Base-by-base conservation (phyloP, 192 early-diverging fungal species). In the Kappamyces sp. region DNA sequence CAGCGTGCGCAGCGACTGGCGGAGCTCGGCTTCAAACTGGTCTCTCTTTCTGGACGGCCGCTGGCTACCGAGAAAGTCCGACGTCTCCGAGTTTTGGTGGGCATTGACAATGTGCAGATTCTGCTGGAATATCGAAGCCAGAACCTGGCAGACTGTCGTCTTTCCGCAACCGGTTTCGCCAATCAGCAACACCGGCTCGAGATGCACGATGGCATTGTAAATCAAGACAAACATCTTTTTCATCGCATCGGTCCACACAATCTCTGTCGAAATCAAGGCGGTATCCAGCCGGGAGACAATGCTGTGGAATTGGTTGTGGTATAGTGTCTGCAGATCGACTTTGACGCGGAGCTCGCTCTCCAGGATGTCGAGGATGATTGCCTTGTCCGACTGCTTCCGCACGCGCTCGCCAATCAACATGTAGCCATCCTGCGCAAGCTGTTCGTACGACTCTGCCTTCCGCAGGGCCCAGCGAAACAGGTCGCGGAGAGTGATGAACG, bases 161-260 rank as follows among this genome's bases (percentile, higher is more conserved):
- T 97, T 99, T 49, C 94, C 96, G 65, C 88, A 88, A n/a, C 96
- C 96, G 14, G 96, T 97, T 63, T 96, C 96, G 47, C 96, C 96
- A 3, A 99, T 91, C 3, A 99, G 75, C 36, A 99, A 68, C 31
- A 96, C 88, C 11, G 96, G 94, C 64, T 99, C 96, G 52, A 84
- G 76, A 70, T 86, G 83, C 15, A 74, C 64, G 45, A 94, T 68
- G 49, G 88, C 93, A 40, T 86, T 79, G 15, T 80, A 80, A 8
- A 94, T 90, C 22, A 99, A 71, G 22, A 84, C 84, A 59, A 96
- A 94, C 47, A 95, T 70, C 42, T 91, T 69, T 51, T 88, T 84
- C 91, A 96, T 96, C 1, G 93, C 84, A 63, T 84, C 84, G 0
- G 93, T 97, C 96, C 96, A 99, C 5, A 96, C 96, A 14, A 92